Percentiles rank a stretch among this genome's conserved stretches.
These are phyloP conservation scores for Typha latifolia DNA, from an alignment of 176 grass and related monocot species.

Conservation along the genomic window DNA sequence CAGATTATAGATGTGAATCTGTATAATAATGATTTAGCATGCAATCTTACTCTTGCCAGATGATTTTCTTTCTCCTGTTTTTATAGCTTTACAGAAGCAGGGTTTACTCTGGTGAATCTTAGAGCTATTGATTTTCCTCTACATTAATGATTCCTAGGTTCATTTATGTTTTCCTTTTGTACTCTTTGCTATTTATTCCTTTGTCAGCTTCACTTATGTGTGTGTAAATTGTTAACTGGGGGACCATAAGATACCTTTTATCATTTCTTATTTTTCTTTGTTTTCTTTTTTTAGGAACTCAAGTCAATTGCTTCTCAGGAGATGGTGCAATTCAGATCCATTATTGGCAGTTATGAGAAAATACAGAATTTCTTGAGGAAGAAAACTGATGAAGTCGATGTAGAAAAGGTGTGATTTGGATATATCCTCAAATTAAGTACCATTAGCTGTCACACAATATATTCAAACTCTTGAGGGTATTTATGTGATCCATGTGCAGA, in stretches of 20 bases:
- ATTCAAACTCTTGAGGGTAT: conserved; percentile 2
- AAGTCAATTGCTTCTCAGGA: conserved; percentile 43
- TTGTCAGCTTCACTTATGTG: not conserved
- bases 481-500: conserved; percentile 38
- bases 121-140: not conserved
- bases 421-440: not conserved
- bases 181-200: too few species aligned
- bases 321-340: conserved; percentile 28
- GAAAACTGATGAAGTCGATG: conserved; percentile 51
- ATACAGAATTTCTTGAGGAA: conserved; percentile 27
- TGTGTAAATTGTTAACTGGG: conserved; percentile 6
- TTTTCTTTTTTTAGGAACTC: conserved; percentile 46
- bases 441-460: not conserved
- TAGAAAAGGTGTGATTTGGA: conserved; percentile 55
- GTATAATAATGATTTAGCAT: too few species aligned
- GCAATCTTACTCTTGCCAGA: too few species aligned
- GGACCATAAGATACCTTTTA: conserved; percentile 1
- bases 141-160: conserved; percentile 15
- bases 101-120: too few species aligned
- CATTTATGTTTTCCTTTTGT: not conserved
- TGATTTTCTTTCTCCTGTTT: too few species aligned
- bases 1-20: too few species aligned
- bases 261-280: not conserved
- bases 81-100: too few species aligned
- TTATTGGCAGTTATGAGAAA: conserved; percentile 43